phyloP scores from a whole-genome alignment of 2,329 filamentous ascomycete species.

The Cladophialophora yegresii region DNA sequence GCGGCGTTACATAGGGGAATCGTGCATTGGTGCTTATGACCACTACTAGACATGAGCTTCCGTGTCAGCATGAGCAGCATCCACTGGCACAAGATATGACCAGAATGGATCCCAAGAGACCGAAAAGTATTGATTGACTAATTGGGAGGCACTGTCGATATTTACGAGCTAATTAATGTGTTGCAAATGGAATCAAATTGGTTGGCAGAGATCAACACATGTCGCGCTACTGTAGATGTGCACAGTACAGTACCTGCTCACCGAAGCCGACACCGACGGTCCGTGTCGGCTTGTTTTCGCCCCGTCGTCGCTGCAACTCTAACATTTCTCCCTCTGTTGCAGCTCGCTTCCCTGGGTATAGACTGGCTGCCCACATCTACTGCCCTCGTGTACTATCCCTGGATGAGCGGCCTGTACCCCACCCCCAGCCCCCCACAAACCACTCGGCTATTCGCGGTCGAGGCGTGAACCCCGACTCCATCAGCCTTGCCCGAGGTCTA shows the following conservation, averaged over 20 bases:
- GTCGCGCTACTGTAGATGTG: too few species aligned
- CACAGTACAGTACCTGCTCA: too few species aligned
- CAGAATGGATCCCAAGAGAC: not conserved
- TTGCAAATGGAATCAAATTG: not conserved
- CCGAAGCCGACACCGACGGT: not conserved
- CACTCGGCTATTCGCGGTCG: not conserved
- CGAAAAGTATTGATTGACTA: not conserved
- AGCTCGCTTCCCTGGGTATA: not conserved
- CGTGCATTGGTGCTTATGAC: slow-evolving; percentile 1
- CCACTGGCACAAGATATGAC: not conserved
- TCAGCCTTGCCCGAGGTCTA: slow-evolving; percentile 4
- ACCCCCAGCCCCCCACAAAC: not conserved
- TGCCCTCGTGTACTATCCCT: too few species aligned
- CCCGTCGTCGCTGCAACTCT: not conserved
- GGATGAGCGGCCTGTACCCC: not conserved
- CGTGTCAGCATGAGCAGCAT: not conserved
- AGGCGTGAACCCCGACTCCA: not conserved
- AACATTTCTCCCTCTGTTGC: not conserved
- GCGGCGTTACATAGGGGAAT: not conserved
- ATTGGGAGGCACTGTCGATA: not conserved
- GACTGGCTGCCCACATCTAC: too few species aligned
- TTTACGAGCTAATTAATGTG: not conserved
- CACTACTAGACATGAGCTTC: slow-evolving; percentile 2
- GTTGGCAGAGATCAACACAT: not conserved
- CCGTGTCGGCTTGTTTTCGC: not conserved